Percentiles rank a stretch among this genome's conserved stretches.
These are phyloP conservation scores for Sordariomycetes sp. DNA, from an alignment of 2,329 filamentous ascomycete genomes.

Conservation along the genomic window DNA sequence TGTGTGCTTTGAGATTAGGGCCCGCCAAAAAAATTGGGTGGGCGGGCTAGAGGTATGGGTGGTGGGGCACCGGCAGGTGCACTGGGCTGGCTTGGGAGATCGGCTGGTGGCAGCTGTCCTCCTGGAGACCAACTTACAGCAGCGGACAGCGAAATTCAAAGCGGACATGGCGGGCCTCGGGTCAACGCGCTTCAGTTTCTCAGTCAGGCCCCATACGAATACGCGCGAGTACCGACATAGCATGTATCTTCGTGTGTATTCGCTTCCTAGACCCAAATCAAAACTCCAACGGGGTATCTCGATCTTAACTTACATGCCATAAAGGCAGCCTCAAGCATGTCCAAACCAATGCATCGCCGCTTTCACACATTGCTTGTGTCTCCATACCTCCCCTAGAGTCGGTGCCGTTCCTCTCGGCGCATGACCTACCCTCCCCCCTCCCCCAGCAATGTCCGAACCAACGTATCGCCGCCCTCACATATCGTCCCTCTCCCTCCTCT, in stretches of 20 bases:
- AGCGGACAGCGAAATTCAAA: neutral
- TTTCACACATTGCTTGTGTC: neutral
- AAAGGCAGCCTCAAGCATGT: neutral
- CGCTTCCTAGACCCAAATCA: neutral
- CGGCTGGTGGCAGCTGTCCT: neutral
- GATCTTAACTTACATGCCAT: neutral
- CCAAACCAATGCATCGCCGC: neutral
- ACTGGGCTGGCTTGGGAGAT: neutral
- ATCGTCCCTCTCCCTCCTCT: neutral
- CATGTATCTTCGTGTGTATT: neutral
- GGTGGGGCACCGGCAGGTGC: neutral
- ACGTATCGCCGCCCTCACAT: neutral
- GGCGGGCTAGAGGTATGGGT: neutral
- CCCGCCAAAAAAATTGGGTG: constrained; percentile 4
- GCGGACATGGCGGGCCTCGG: neutral
- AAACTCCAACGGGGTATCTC: neutral
- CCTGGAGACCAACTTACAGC: neutral
- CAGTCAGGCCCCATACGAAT: neutral
- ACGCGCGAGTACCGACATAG: neutral
- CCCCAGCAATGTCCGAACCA: neutral
- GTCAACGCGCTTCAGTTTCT: neutral
- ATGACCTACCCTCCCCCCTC: too few relatives aligned
- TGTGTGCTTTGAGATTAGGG: constrained; percentile 5
- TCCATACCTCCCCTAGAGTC: too few relatives aligned
- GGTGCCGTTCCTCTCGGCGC: too few relatives aligned